These are phyloP conservation scores for Chlamydomonas asymmetrica DNA, from an alignment of 139 green algal genomes.

Conservation along the genomic window DNA sequence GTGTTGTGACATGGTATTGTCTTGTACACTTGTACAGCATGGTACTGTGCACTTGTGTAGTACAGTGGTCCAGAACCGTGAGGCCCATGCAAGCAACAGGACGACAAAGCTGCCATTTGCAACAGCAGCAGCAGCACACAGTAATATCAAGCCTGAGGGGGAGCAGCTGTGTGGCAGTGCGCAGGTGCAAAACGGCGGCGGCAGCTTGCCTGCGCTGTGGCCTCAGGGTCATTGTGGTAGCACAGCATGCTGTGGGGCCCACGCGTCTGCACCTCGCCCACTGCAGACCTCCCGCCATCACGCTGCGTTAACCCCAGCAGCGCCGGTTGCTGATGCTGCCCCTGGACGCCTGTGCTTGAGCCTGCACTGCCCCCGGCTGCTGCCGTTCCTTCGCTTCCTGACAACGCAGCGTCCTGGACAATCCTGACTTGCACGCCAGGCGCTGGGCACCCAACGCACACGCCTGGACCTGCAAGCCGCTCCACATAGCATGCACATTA, in stretches of 20 bases:
- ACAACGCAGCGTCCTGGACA: background rate
- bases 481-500: no score
- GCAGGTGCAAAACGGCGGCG: no score
- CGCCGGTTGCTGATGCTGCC: conserved; percentile 1
- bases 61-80: no score
- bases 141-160: no score
- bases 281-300: background rate
- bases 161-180: no score
- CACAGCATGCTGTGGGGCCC: conserved; percentile 77
- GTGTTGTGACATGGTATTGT: no score
- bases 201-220: conserved; percentile 43
- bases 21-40: no score
- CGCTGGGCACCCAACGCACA: conserved; percentile 32
- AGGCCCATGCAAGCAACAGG: no score
- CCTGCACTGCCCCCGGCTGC: background rate
- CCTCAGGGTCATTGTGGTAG: conserved; percentile 68
- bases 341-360: background rate
- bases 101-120: no score
- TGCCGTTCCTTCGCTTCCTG: background rate
- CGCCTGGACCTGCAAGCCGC: background rate
- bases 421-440: conserved; percentile 29
- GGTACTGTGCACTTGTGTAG: no score
- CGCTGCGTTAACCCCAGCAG: no score
- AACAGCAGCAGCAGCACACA: no score
- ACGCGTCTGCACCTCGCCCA: conserved; percentile 69